A percentile compares a stretch with the other conserved stretches of the same genome.
Conservation (phyloP, 2,329 filamentous ascomycete species). For the Cladophialophora immunda region DNA sequence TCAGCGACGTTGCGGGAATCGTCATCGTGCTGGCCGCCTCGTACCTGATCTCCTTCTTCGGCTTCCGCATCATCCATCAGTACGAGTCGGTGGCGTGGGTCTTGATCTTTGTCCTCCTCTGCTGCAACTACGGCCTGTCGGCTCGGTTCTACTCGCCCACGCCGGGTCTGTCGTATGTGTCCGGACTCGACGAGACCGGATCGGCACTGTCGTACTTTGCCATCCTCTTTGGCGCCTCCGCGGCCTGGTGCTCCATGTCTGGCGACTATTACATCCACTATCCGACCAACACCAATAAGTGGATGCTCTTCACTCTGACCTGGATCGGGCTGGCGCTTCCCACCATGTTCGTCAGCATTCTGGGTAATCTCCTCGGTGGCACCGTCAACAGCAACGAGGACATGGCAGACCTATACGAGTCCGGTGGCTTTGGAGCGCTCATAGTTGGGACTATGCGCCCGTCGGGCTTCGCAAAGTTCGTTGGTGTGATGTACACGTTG, state of each 20-base stretch:
- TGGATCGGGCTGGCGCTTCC: constrained; percentile 41
- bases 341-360: constrained; percentile 40
- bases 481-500: constrained; percentile 23
- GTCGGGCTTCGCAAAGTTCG: constrained; percentile 43
- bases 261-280: constrained; percentile 44
- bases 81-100: constrained; percentile 43
- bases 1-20: constrained; percentile 41
- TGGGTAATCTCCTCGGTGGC: constrained; percentile 38
- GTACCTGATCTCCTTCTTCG: constrained; percentile 41
- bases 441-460: constrained; percentile 40
- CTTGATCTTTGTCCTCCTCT: constrained; percentile 39
- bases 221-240: constrained; percentile 46
- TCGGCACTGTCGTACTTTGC: constrained; percentile 51
- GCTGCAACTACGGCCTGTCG: constrained; percentile 16
- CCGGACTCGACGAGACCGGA: constrained; percentile 37
- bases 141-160: constrained; percentile 9
- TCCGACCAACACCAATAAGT: constrained; percentile 37
- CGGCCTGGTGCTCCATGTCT: constrained; percentile 42
- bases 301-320: constrained; percentile 42
- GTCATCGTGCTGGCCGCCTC: constrained; percentile 41
- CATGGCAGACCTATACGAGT: constrained; percentile 36
- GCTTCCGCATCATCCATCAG: constrained; percentile 40
- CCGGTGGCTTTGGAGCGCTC: constrained; percentile 40
- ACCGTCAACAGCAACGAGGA: constrained; percentile 38
- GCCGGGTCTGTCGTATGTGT: background rate